These are phyloP conservation scores for Saitozyma sp. DNA, from an alignment of 768 basidiomycete genomes.

Conservation along the genomic window DNA sequence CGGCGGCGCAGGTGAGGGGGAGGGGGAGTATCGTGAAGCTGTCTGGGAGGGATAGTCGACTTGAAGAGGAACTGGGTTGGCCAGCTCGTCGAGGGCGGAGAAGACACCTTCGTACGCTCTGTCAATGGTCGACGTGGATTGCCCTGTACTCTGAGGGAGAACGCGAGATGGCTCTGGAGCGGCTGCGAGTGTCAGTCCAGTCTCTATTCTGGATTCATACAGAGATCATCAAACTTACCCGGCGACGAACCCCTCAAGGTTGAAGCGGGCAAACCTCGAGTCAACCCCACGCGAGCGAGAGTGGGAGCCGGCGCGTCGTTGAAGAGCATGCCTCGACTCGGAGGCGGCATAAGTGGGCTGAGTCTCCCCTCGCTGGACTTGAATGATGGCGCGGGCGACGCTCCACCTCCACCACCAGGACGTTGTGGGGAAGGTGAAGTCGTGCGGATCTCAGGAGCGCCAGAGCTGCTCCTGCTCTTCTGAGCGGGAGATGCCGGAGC, in stretches of 20 bases:
- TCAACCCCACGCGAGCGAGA: not conserved
- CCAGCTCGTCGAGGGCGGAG: conserved; percentile 37
- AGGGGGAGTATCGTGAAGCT: too few relatives aligned
- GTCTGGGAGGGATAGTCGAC: not conserved
- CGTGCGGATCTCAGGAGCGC: conserved; percentile 30
- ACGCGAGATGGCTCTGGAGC: conserved; percentile 2
- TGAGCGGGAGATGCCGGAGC: conserved; percentile 6
- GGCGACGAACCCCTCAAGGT: too few relatives aligned
- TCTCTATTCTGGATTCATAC: too few relatives aligned
- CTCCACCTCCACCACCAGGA: not conserved
- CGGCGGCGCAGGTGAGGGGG: too few relatives aligned
- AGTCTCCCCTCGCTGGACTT: not conserved
- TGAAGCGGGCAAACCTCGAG: too few relatives aligned
- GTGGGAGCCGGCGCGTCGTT: not conserved
- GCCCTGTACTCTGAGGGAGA: conserved; percentile 32
- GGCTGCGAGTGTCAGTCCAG: too few relatives aligned
- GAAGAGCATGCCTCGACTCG: too few relatives aligned
- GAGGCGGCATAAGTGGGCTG: too few relatives aligned
- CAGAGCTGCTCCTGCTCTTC: not conserved
- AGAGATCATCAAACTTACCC: too few relatives aligned
- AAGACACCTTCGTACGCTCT: conserved; percentile 44
- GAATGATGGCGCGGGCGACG: conserved; percentile 1
- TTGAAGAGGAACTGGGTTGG: not conserved
- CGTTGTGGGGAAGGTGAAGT: conserved; percentile 42
- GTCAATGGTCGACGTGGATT: conserved; percentile 37